Evolutionary conservation across 2,329 filamentous ascomycete species (phyloP).

Genomic region (Ascochyta fabae): DNA sequence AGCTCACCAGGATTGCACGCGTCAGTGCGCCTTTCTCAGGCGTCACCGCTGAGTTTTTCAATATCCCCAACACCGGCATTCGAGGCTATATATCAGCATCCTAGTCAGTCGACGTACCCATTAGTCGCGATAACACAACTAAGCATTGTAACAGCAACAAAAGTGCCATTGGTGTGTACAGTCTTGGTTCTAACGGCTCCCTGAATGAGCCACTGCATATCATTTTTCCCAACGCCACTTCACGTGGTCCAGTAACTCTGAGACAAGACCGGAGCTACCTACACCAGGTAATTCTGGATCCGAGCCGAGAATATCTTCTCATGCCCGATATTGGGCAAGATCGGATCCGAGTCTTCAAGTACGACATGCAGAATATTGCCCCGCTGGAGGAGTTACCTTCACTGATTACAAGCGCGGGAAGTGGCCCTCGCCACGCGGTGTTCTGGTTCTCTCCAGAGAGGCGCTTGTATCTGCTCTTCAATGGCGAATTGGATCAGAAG

Average conservation of each 20-base stretch:
- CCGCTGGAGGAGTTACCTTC: conserved; percentile 54
- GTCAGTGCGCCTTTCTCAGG: conserved; percentile 14
- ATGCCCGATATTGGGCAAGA: conserved; percentile 71
- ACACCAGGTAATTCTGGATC: conserved; percentile 69
- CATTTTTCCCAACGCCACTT: conserved; percentile 12
- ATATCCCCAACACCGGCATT: conserved; percentile 2
- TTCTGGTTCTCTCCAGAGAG: conserved; percentile 53
- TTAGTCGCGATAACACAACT: background rate
- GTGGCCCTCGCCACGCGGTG: conserved; percentile 67
- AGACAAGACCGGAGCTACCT: conserved; percentile 44
- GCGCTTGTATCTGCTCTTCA: conserved; percentile 14
- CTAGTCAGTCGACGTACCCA: background rate
- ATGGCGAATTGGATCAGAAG: conserved; percentile 17
- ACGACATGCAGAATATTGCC: conserved; percentile 52
- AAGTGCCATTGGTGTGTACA: conserved; percentile 12
- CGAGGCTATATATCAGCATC: conserved; percentile 16
- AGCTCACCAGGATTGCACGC: conserved; percentile 11
- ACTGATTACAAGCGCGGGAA: conserved; percentile 56
- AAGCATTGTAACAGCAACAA: conserved; percentile 10
- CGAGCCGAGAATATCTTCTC: conserved; percentile 64
- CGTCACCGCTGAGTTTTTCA: conserved; percentile 12
- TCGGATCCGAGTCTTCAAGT: conserved; percentile 63
- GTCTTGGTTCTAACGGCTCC: conserved; percentile 8
- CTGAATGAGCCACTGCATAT: conserved; percentile 12
- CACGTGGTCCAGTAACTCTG: conserved; percentile 9